Conservation (phyloP, 2,329 filamentous ascomycete genomes). For the Venturia nashicola region DNA sequence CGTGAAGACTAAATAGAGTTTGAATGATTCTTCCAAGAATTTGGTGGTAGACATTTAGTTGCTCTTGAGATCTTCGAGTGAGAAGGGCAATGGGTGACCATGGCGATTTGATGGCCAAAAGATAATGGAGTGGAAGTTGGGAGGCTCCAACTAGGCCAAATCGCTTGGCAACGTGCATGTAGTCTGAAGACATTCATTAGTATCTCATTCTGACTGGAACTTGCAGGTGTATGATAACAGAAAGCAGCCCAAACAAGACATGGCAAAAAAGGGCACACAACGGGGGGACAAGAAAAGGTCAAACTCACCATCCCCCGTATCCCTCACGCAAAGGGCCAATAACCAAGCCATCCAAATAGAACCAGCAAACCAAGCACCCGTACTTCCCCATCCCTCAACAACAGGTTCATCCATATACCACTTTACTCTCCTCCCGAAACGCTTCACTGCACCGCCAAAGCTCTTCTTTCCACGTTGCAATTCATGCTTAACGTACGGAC, state of each 20-base stretch:
- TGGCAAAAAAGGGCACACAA: neutral
- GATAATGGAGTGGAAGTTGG: slow-evolving; percentile 47
- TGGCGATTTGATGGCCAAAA: slow-evolving; percentile 39
- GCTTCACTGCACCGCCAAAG: slow-evolving; percentile 17
- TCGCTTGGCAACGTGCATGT: slow-evolving; percentile 51
- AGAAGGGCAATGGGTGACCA: slow-evolving; percentile 40
- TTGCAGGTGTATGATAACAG: too few relatives aligned
- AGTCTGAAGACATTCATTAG: slow-evolving; percentile 31
- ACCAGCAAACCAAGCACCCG: slow-evolving; percentile 36
- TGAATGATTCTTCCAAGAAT: slow-evolving; percentile 43
- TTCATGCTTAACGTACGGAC: slow-evolving; percentile 25
- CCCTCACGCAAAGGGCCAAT: slow-evolving; percentile 34
- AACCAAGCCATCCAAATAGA: slow-evolving; percentile 41
- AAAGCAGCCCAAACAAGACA: neutral
- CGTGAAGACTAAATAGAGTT: slow-evolving; percentile 39
- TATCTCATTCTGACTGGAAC: neutral
- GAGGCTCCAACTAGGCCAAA: slow-evolving; percentile 47
- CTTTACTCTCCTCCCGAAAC: slow-evolving; percentile 22
- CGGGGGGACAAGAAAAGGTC: neutral
- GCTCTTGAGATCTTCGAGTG: slow-evolving; percentile 41
- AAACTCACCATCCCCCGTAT: slow-evolving; percentile 41
- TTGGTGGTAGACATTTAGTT: slow-evolving; percentile 45
- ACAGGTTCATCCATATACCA: slow-evolving; percentile 33
- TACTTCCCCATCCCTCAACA: slow-evolving; percentile 34
- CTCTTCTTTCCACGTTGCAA: slow-evolving; percentile 12